Percentiles rank a stretch among this genome's conserved stretches.
phyloP scores from a whole-genome alignment of 208 protist genomes.

The Leishmania martiniquensis region DNA sequence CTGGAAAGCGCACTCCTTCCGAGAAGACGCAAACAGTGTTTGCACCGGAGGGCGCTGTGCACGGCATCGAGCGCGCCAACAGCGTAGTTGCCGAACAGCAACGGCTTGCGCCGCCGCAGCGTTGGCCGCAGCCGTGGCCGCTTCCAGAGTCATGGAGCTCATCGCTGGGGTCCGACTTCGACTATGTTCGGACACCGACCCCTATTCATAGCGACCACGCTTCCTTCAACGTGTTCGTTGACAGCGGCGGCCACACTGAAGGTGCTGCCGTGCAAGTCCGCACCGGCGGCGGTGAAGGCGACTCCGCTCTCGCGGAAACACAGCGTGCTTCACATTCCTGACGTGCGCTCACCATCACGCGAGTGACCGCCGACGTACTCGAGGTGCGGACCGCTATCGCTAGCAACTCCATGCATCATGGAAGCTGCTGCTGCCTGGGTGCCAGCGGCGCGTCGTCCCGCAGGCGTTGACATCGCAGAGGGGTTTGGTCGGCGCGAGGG shows the following conservation, averaged over 20 bases:
- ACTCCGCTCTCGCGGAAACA: neutral
- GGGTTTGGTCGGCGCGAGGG: neutral
- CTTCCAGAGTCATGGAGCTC: neutral
- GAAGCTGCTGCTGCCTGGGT: too few species aligned
- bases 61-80: neutral
- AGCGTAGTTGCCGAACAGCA: neutral
- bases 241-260: neutral
- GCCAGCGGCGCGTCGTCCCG: neutral
- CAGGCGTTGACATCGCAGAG: neutral
- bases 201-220: neutral
- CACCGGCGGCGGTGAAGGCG: neutral
- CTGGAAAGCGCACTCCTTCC: neutral
- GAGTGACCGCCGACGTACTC: neutral
- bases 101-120: neutral
- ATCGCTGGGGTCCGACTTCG: neutral
- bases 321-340: neutral
- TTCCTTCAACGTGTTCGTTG: neutral
- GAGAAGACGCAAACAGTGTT: neutral
- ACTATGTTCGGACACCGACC: neutral
- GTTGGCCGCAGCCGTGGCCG: slow-evolving; percentile 1
- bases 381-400: neutral
- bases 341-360: neutral
- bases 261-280: neutral
- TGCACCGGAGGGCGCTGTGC: neutral
- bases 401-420: neutral